Evolutionary conservation across 192 early-diverging fungal species (phyloP).

Genomic region (Backusella westeae): DNA sequence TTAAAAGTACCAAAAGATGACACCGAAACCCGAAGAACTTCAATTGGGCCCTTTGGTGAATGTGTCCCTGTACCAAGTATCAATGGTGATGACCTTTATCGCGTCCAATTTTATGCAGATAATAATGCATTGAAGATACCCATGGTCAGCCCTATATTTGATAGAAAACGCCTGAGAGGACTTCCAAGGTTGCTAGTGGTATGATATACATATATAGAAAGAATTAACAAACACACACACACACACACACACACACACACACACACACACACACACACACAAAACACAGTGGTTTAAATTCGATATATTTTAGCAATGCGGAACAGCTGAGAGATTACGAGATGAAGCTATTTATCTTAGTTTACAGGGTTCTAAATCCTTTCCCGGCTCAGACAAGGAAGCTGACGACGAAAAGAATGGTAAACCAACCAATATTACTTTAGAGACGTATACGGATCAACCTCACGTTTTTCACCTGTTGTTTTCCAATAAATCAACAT

Average conservation of each 20-base stretch:
- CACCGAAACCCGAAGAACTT: not conserved
- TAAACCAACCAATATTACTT: constrained; percentile 24
- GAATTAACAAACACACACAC: not conserved
- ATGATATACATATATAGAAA: constrained; percentile 3
- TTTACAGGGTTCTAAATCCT: constrained; percentile 29
- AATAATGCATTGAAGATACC: constrained; percentile 42
- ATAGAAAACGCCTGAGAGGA: constrained; percentile 30
- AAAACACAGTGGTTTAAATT: not conserved
- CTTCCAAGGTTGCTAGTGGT: constrained; percentile 46
- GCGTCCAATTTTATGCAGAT: constrained; percentile 44
- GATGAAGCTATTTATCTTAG: constrained; percentile 49
- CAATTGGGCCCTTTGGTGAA: constrained; percentile 16
- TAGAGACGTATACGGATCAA: constrained; percentile 49
- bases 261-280: not conserved
- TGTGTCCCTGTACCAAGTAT: not conserved
- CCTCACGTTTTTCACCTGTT: constrained; percentile 51
- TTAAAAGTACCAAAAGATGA: not conserved
- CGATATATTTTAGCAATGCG: constrained; percentile 33
- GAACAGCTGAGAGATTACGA: constrained; percentile 42
- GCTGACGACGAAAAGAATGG: not conserved
- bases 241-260: not conserved
- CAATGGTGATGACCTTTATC: constrained; percentile 20
- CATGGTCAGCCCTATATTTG: constrained; percentile 47
- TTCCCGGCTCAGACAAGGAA: not conserved
- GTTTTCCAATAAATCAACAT: constrained; percentile 9